Conservation (phyloP, 257 asterid species). For the Primulina huaijiensis region DNA sequence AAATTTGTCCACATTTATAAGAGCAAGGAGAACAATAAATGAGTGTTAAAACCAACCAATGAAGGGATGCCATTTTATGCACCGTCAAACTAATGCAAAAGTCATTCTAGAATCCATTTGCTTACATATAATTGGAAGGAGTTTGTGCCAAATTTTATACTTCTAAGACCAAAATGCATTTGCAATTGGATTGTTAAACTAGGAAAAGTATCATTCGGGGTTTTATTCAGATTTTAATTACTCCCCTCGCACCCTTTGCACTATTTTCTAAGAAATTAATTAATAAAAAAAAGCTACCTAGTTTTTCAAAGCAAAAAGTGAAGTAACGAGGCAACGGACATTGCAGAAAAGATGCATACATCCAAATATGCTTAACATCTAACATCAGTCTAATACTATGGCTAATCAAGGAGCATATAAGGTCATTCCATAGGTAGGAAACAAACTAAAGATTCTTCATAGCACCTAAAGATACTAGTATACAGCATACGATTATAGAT, state of each 20-base stretch:
- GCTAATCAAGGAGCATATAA: constrained; percentile 12
- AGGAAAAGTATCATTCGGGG: not conserved
- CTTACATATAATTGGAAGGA: not conserved
- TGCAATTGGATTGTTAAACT: not conserved
- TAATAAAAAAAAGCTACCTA: not conserved
- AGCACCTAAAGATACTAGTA: not conserved
- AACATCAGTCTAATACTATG: not conserved
- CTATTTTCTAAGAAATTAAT: constrained; percentile 11
- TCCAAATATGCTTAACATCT: not conserved
- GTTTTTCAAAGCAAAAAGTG: not conserved
- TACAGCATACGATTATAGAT: constrained; percentile 8
- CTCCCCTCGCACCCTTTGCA: not conserved
- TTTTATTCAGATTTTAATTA: not conserved
- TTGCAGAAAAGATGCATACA: not conserved
- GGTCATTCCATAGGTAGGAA: not conserved
- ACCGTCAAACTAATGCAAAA: not conserved
- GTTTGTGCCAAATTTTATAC: not conserved
- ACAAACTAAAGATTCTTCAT: constrained; percentile 4
- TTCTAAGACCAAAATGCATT: no score
- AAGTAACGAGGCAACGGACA: not conserved
- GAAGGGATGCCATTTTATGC: not conserved
- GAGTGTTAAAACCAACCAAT: not conserved
- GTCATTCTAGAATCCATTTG: not conserved
- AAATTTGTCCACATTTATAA: not conserved
- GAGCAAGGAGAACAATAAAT: not conserved